Base-by-base conservation (phyloP, 352 stramenopile species). In the Globisporangium splendens region DNA sequence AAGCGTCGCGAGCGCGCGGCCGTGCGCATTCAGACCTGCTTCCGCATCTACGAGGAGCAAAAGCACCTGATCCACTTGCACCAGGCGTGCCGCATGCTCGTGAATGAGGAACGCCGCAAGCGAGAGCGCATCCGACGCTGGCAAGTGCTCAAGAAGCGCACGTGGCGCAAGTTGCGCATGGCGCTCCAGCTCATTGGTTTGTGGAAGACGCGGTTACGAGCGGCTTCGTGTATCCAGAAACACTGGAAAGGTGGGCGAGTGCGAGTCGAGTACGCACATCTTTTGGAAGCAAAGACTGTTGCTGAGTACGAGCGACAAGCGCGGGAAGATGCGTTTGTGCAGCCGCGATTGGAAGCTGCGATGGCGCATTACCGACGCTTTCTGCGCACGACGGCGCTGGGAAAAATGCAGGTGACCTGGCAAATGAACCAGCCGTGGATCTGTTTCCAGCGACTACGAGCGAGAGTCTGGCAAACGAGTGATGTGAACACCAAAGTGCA, bases 41-140 rank as follows among this genome's bases (percentile, higher is more conserved):
- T 88, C 24, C 73, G 75, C 1, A 44, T 77, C 15, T 80, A 73
- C 38, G 44, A 65, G 21, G 59, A 47, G 43, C 73, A 84, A 41
- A 82, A 75, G 38, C 59, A 72, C 15, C 47, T 80, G 15, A 49
- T 77, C 4, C 63, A 56, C 28, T 72, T 83, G 41, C 69, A 63
- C 2, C 65, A 65, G 21, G 42, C 72, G 13, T 75, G 66, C 33
- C 66, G 68, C 10, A 46, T 79, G 46, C 48, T 83, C 17, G 15
- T 72, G 21, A 61, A 46, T 1, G 59, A 59, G 6, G 59, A 68
- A 47, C 63, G 62, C 13, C 41, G 39, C 28, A 42, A 54, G n/a
- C 51, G 33, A 14, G 51, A 65, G 44, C 22, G 17, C 21, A 57
- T 51, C 20, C 59, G 51, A n/a, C 22, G 17, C 21, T 38, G 42